Evolutionary conservation across 371 early-diverging fungal genomes (phyloP).

Genomic region (Mucor plumbeus): DNA sequence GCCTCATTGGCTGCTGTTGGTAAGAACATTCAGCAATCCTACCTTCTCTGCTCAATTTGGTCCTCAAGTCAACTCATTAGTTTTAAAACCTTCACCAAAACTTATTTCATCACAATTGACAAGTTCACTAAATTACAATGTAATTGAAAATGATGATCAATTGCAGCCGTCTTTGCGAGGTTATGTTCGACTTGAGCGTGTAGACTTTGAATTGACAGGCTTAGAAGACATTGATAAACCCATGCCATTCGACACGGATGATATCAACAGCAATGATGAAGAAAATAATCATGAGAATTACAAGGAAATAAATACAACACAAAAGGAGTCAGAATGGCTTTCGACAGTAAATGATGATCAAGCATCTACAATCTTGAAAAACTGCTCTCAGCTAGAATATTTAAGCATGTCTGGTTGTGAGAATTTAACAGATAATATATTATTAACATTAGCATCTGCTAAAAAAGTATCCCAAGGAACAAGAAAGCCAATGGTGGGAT

Average conservation of each 20-base stretch:
- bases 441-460: slow-evolving; percentile 16
- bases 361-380: slow-evolving; percentile 18
- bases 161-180: slow-evolving; percentile 27
- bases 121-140: slow-evolving; percentile 17
- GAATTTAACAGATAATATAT: slow-evolving; percentile 21
- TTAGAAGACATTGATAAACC: slow-evolving; percentile 31
- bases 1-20: slow-evolving; percentile 36
- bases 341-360: slow-evolving; percentile 26
- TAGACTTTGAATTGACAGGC: slow-evolving; percentile 38
- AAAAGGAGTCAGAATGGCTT: slow-evolving; percentile 52
- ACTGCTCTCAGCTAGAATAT: slow-evolving; percentile 31
- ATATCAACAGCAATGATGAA: neutral
- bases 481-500: slow-evolving; percentile 15
- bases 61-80: slow-evolving; percentile 28
- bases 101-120: slow-evolving; percentile 32
- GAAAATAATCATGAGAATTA: slow-evolving; percentile 32
- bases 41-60: slow-evolving; percentile 17
- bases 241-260: neutral
- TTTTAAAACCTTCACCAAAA: slow-evolving; percentile 40
- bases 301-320: slow-evolving; percentile 38
- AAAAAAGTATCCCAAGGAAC: neutral
- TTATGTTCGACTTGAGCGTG: slow-evolving; percentile 35
- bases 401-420: slow-evolving; percentile 45
- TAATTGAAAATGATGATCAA: slow-evolving; percentile 26
- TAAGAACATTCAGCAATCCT: slow-evolving; percentile 15